These are phyloP conservation scores for Stagonosporopsis chrysanthemi DNA, from an alignment of 2,329 filamentous ascomycete genomes.

Conservation along the genomic window DNA sequence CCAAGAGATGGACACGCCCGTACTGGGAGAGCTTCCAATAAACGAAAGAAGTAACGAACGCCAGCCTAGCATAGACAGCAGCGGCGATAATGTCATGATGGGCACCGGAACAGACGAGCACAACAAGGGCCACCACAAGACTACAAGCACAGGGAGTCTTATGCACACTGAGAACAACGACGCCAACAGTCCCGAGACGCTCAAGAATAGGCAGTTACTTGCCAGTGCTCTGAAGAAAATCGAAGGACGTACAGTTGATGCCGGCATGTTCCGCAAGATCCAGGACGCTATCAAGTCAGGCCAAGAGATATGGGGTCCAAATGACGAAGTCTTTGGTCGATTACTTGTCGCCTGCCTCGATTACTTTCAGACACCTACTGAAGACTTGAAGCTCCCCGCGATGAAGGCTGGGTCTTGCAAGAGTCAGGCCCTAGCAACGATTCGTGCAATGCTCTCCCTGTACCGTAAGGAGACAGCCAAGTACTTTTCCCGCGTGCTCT, in stretches of 20 bases:
- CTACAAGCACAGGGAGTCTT: conserved; percentile 47
- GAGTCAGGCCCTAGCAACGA: conserved; percentile 75
- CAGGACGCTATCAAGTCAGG: conserved; percentile 76
- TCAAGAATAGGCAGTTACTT: conserved; percentile 65
- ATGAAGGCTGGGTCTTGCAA: conserved; percentile 77
- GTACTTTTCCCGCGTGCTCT: conserved; percentile 72
- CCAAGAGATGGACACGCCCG: conserved; percentile 51
- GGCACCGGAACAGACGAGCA: conserved; percentile 36
- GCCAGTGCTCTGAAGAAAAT: conserved; percentile 79
- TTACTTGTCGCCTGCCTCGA: conserved; percentile 73
- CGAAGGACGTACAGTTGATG: conserved; percentile 74
- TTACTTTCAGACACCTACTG: conserved; percentile 69
- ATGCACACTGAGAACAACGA: conserved; percentile 43
- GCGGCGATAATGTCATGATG: conserved; percentile 38
- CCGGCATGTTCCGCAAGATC: conserved; percentile 80
- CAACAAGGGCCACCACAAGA: conserved; percentile 47
- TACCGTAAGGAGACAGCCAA: conserved; percentile 71
- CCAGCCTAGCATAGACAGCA: conserved; percentile 40
- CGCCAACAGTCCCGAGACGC: conserved; percentile 49
- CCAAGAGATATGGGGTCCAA: conserved; percentile 67
- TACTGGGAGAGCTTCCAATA: conserved; percentile 60
- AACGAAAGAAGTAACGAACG: conserved; percentile 55
- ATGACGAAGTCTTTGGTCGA: conserved; percentile 73
- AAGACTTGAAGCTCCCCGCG: conserved; percentile 57
- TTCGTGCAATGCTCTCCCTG: conserved; percentile 74